Evolutionary conservation across 495 filamentous ascomycete species (phyloP).

Genomic region (Penicillium herquei): DNA sequence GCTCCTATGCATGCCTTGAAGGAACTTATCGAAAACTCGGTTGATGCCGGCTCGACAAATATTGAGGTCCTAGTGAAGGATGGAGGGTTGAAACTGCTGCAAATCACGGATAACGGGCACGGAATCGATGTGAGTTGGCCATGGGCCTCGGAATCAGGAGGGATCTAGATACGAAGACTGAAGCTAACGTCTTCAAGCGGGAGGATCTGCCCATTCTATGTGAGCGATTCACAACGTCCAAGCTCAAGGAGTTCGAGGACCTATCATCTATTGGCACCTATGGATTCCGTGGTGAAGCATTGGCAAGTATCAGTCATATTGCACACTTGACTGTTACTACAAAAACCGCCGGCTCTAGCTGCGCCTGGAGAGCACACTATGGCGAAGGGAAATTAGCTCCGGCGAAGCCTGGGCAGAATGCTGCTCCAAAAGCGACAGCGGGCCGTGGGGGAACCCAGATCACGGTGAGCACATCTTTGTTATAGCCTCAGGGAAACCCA

Average conservation of each 20-base stretch:
- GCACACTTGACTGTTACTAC: constrained; percentile 95
- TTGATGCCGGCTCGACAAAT: constrained; percentile 91
- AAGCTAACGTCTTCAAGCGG: constrained; percentile 49
- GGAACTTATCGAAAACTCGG: constrained; percentile 95
- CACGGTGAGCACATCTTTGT: constrained; percentile 53
- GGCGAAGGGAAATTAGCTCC: constrained; percentile 79
- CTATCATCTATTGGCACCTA: constrained; percentile 89
- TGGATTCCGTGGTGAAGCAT: constrained; percentile 93
- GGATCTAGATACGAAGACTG: constrained; percentile 6
- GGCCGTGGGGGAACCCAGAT: constrained; percentile 96
- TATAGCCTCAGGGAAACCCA: neutral
- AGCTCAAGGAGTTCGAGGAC: constrained; percentile 93
- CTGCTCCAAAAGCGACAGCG: constrained; percentile 85
- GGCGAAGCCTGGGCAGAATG: constrained; percentile 85
- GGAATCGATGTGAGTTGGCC: constrained; percentile 76
- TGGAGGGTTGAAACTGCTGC: constrained; percentile 92
- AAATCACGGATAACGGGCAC: constrained; percentile 97
- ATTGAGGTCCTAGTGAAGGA: constrained; percentile 93
- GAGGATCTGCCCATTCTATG: constrained; percentile 93
- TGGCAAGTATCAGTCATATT: constrained; percentile 98
- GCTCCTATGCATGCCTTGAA: constrained; percentile 96
- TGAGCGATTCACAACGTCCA: constrained; percentile 96
- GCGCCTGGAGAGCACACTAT: constrained; percentile 88
- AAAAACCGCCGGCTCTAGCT: constrained; percentile 83
- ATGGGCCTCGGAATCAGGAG: neutral